These are phyloP conservation scores for Arthrobotrys iridis DNA, from an alignment of 2,329 filamentous ascomycete genomes.

Conservation along the genomic window DNA sequence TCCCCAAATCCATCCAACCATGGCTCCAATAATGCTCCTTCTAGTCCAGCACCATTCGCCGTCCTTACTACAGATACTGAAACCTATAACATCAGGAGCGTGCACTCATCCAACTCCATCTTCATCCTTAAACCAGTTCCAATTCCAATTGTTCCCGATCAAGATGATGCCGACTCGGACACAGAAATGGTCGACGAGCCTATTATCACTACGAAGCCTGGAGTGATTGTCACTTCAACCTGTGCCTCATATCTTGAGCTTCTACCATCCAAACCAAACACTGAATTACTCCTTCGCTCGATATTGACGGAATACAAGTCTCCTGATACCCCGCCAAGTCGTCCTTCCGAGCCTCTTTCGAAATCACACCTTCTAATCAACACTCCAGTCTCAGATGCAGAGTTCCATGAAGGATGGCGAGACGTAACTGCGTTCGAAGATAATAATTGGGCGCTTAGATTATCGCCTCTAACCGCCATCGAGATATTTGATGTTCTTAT, in stretches of 20 bases:
- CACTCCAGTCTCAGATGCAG: slow-evolving; percentile 54
- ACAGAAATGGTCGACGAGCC: slow-evolving; percentile 34
- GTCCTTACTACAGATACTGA: slow-evolving; percentile 57
- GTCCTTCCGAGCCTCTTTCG: slow-evolving; percentile 14
- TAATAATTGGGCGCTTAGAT: slow-evolving; percentile 18
- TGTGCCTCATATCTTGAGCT: slow-evolving; percentile 56
- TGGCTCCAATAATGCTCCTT: slow-evolving; percentile 14
- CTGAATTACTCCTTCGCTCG: slow-evolving; percentile 30
- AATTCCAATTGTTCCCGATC: slow-evolving; percentile 26
- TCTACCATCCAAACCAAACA: slow-evolving; percentile 52
- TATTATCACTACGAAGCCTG: slow-evolving; percentile 27
- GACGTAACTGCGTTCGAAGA: slow-evolving; percentile 55
- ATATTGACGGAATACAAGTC: slow-evolving; percentile 37
- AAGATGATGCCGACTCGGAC: slow-evolving; percentile 36
- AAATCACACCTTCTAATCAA: slow-evolving; percentile 26
- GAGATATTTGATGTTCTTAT: slow-evolving; percentile 7
- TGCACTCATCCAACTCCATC: slow-evolving; percentile 58
- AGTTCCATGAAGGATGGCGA: slow-evolving; percentile 55
- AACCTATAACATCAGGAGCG: slow-evolving; percentile 57
- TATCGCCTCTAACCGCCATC: slow-evolving; percentile 23
- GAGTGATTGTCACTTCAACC: slow-evolving; percentile 55
- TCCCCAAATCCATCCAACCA: slow-evolving; percentile 9
- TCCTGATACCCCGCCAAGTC: not conserved
- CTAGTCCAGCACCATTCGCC: slow-evolving; percentile 42
- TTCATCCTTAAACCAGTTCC: slow-evolving; percentile 56